Evolutionary conservation across 345 rosid genomes (phyloP).

Genomic region (Clarkia xantiana): DNA sequence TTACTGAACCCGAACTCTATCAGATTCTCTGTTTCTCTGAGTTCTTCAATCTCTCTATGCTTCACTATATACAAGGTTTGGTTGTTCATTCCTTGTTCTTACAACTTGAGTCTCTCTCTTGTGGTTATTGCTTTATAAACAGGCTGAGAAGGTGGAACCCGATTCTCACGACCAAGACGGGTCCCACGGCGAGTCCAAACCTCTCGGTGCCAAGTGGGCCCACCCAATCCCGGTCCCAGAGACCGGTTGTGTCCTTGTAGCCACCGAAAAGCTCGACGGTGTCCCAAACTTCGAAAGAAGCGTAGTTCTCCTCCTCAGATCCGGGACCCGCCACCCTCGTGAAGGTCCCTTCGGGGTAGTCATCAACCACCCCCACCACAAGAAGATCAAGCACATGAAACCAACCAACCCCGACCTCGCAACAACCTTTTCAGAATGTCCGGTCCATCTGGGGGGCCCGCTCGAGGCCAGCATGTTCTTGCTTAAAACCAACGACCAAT

Average conservation of each 20-base stretch:
- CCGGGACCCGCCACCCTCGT: conserved; percentile 72
- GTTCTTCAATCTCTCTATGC: too few species aligned
- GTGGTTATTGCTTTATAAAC: conserved; percentile 10
- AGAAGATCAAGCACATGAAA: conserved; percentile 64
- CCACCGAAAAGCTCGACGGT: conserved; percentile 89
- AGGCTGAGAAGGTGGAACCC: conserved; percentile 40
- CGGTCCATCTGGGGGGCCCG: conserved; percentile 81
- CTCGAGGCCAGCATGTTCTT: conserved; percentile 80
- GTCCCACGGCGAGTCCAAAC: conserved; percentile 30
- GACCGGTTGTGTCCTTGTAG: conserved; percentile 87
- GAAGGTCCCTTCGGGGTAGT: conserved; percentile 90
- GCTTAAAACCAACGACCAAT: conserved; percentile 33
- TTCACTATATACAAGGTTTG: neutral
- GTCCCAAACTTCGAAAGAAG: conserved; percentile 68
- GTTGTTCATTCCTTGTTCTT: neutral
- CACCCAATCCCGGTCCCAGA: conserved; percentile 88
- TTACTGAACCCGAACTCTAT: too few species aligned
- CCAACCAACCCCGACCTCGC: conserved; percentile 63
- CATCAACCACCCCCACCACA: conserved; percentile 73
- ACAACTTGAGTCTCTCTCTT: neutral
- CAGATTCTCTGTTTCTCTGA: too few species aligned
- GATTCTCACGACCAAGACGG: conserved; percentile 34
- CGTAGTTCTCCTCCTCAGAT: conserved; percentile 79
- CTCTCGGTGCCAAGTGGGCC: conserved; percentile 66
- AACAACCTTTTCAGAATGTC: conserved; percentile 65